phyloP scores from a whole-genome alignment of 2,329 filamentous ascomycete genomes.

The Beauveria australis region DNA sequence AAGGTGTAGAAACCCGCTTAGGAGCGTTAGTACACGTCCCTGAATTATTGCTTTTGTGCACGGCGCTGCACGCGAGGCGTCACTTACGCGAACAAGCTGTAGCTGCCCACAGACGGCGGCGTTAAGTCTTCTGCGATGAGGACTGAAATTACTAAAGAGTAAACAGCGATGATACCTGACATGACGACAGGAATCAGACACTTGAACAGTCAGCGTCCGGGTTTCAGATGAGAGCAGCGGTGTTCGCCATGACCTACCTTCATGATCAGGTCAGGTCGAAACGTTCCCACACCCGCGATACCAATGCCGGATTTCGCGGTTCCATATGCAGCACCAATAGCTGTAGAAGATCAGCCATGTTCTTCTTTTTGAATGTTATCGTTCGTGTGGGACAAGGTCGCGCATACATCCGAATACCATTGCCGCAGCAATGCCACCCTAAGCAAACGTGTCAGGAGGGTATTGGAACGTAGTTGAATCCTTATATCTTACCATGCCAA shows the following conservation, averaged over 20 bases:
- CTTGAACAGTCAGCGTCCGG: slow-evolving; percentile 30
- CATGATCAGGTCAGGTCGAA: slow-evolving; percentile 83
- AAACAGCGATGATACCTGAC: slow-evolving; percentile 98
- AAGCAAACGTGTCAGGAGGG: slow-evolving; percentile 13
- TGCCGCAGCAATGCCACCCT: slow-evolving; percentile 71
- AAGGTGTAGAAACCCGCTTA: slow-evolving; percentile 84
- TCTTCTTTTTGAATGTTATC: background rate
- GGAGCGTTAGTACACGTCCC: slow-evolving; percentile 14
- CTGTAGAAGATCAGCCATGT: slow-evolving; percentile 24
- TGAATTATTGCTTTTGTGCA: background rate
- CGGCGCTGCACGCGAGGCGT: background rate
- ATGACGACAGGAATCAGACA: slow-evolving; percentile 87
- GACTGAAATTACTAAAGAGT: slow-evolving; percentile 92
- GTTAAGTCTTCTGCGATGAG: slow-evolving; percentile 86
- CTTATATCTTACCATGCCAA: slow-evolving; percentile 65
- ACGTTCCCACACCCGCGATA: slow-evolving; percentile 77
- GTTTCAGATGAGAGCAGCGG: background rate
- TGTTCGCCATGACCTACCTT: slow-evolving; percentile 49
- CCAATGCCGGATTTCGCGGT: slow-evolving; percentile 85
- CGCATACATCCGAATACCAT: slow-evolving; percentile 77
- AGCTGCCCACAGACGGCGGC: slow-evolving; percentile 56
- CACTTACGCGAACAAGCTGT: slow-evolving; percentile 75
- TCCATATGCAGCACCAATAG: slow-evolving; percentile 71
- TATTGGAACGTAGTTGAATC: background rate
- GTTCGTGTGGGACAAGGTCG: slow-evolving; percentile 6